Evolutionary conservation across 2,329 filamentous ascomycete genomes (phyloP), one percentile per base, ranked within the genome.

Genomic region (Alternaria alternata): DNA sequence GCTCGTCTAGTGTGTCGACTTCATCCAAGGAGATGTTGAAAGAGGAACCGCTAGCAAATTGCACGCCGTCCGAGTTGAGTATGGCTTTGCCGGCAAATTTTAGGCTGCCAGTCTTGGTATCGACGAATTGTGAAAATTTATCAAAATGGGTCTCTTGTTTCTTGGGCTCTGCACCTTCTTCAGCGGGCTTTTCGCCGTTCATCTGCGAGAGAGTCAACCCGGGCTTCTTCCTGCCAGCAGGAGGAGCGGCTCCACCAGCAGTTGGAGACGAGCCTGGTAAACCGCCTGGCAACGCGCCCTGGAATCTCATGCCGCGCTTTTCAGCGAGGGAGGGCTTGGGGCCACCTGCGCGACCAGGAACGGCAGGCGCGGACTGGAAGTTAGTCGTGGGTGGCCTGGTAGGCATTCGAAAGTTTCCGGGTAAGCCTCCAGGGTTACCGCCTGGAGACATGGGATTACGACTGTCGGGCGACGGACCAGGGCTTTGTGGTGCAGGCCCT

Each of bases 1-100:
- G 83, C 81, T 99, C 95, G 63, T 94, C 93, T 59, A 98, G 77
- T 1, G 92, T 94, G 71, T 98, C 93, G 6, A 99, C 91, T 78
- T 99, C 94, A 74, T 99, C 94, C 42, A 99, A 84, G 4, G 94
- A 98, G 74, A 99, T 98, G 73, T 86, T 93, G 79, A 99, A 98
- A 18, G 89, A 93, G 54, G 90, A 91, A 3, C 95, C 95, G 59
- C 91, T 93, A 24, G 91, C 90, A 75, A 99, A 99, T 74, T 98
- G 91, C 63, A 99, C 94, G 26, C 95, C 95, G 16, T 91, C 89
- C 26, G 92, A 89, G 64, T 94, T 94, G 54, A 99, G 91, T 5
- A 93, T 88, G 11, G 95, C 95, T 67, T 96, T 96, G 67, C 93
- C 94, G 70, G 93, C 92, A 80, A 99, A 99, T 8, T 90, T 96